These are phyloP conservation scores for Suillus fuscotomentosus DNA, from an alignment of 768 basidiomycete genomes.

Conservation along the genomic window DNA sequence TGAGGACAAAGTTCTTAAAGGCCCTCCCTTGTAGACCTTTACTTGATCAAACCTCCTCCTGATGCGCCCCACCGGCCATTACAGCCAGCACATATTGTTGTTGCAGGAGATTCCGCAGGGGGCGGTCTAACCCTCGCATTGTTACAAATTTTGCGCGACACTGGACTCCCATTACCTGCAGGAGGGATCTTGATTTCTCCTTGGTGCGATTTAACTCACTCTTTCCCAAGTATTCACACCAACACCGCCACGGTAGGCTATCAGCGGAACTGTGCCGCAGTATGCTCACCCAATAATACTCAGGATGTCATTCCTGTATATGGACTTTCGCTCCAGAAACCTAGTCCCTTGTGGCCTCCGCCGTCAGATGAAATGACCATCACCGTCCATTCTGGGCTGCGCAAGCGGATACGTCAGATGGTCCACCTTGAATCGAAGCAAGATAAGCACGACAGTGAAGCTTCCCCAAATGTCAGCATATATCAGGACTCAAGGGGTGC, in stretches of 20 bases:
- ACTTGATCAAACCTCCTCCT: slow-evolving; percentile 83
- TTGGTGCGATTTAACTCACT: slow-evolving; percentile 93
- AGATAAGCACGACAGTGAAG: slow-evolving; percentile 6
- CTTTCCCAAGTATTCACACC: slow-evolving; percentile 82
- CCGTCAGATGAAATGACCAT: slow-evolving; percentile 63
- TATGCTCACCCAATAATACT: not conserved
- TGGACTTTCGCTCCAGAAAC: slow-evolving; percentile 77
- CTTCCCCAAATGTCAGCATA: not conserved
- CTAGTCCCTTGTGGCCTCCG: slow-evolving; percentile 76
- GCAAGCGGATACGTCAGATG: slow-evolving; percentile 58
- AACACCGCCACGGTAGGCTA: slow-evolving; percentile 80
- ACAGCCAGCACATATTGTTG: slow-evolving; percentile 75
- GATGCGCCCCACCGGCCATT: slow-evolving; percentile 77
- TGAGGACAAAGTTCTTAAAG: slow-evolving; percentile 1
- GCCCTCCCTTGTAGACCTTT: slow-evolving; percentile 57
- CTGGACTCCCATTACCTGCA: slow-evolving; percentile 76
- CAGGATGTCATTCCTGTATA: slow-evolving; percentile 82
- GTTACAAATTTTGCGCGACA: slow-evolving; percentile 85
- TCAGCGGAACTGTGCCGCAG: not conserved
- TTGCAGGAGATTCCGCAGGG: slow-evolving; percentile 93
- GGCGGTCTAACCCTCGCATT: slow-evolving; percentile 84
- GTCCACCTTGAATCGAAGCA: slow-evolving; percentile 36
- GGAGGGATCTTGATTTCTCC: slow-evolving; percentile 91
- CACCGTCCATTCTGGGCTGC: slow-evolving; percentile 56
- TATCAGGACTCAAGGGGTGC: slow-evolving; percentile 8